Base-by-base conservation (phyloP, 768 basidiomycete genomes). In the Paxillus rubicundulus region DNA sequence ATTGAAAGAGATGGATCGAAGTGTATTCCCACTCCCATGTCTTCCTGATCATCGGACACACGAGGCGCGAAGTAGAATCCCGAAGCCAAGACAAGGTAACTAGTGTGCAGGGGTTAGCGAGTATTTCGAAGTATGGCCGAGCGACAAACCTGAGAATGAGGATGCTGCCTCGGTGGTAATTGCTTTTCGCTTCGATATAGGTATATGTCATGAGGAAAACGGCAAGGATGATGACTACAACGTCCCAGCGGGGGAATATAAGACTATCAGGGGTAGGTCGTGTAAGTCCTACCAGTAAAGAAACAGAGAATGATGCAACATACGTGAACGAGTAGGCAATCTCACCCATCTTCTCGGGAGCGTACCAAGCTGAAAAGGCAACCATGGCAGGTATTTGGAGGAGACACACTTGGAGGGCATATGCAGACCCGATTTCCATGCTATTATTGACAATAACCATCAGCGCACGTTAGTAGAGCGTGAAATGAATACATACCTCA, bases 371-470 rank as follows among this genome's bases (percentile, higher is more conserved):
- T 17, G 92, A 94, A 71, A 99, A 98, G 0, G 93, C 96, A 13
- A 99, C 93, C 96, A 99, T 98, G 2, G 94, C 92, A 2, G 97
- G 97, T 30, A 98, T 93, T 70, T 99, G 97, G 13, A 99, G 78
- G 48, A 99, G 77, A 69, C 97, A 99, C 14, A 99, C 97, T 71
- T 99, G 97, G 3, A 99, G 79, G 5, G 97, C 97, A 70, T 99
- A 99, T 4, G 97, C 97, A 1, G 97, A 98, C 13, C 97, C 97
- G 61, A 99, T 98, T 72, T 98, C 97, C 94, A 98, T 98, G 69
- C 95, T 98, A 57, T 28, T 3, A 9, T 53, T 37, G 9, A 20
- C 20, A n/a, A 43, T 18, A 18, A 34, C 39, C 51, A 38, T 52
- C 47, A 59, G 43, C 9, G 38, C 27, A 27, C 24, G 41, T 47